phyloP scores from a whole-genome alignment of 768 basidiomycete species.

The Kwoniella europaea region DNA sequence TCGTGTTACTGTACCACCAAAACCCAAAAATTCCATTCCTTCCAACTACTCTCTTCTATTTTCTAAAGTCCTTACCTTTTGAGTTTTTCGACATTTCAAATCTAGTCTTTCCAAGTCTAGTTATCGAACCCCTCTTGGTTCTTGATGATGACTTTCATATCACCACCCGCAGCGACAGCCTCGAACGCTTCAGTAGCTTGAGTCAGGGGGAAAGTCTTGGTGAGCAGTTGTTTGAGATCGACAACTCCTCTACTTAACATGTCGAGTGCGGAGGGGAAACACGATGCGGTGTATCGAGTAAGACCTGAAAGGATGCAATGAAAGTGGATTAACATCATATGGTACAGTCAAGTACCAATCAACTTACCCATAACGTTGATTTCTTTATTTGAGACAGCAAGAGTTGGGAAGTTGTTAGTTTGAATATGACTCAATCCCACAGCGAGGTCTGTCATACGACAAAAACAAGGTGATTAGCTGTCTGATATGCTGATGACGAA shows the following conservation, averaged over 20 bases:
- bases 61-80: too few species aligned
- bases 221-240: conserved; percentile 49
- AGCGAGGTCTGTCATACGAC: conserved; percentile 32
- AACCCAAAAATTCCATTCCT: too few species aligned
- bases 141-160: conserved; percentile 51
- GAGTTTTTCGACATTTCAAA: background rate
- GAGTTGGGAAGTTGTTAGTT: conserved; percentile 44
- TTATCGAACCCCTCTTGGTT: conserved; percentile 43
- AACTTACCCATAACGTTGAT: conserved; percentile 47
- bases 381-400: conserved; percentile 55
- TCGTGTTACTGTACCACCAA: too few species aligned
- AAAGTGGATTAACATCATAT: background rate
- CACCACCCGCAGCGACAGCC: conserved; percentile 42
- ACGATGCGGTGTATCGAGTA: conserved; percentile 49
- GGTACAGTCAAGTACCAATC: background rate
- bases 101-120: background rate
- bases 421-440: conserved; percentile 51
- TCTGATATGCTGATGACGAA: background rate
- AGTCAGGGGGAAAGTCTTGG: conserved; percentile 41
- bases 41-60: too few species aligned
- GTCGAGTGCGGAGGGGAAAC: conserved; percentile 51
- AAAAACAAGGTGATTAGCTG: background rate
- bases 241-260: conserved; percentile 44
- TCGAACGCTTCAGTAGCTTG: conserved; percentile 43
- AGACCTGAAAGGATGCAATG: conserved; percentile 27